Base-by-base conservation (phyloP, 805 yeast species). In the Wickerhamiella kurtzmanii region DNA sequence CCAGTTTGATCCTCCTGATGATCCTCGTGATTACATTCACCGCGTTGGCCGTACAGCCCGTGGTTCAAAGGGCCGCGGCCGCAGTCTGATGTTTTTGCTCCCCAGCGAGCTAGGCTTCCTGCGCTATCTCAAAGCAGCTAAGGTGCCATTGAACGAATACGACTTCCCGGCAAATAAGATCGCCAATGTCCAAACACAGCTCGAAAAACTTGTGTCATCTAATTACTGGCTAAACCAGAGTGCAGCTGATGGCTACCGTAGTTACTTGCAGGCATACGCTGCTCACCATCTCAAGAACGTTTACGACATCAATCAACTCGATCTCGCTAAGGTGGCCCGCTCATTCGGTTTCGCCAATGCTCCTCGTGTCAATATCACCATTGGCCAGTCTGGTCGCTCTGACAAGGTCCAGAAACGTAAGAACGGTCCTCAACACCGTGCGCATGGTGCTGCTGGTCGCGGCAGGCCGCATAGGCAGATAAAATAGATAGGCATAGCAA, bases 1-100 rank as follows among this genome's bases (percentile, higher is more conserved):
- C 54, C 98, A 92, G 71, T 92, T 86, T 61, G 99, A 92, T 65
- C 98, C 98, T 47, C 98, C 98, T 64, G 98, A 92, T 80, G 98
- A 92, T 69, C 98, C 98, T 67, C 80, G 97, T 69, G 97, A 92
- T 68, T 92, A 92, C 65, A 92, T 92, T 56, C 99, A 92, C 70
- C 79, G 99, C 67, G 98, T 92, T 35, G 99, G 99, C 55, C 81
- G 99, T 73, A 92, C 99, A 22, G 99, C 98, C 35, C 81, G 98
- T 72, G 76, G 82, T 11, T 68, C 81, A 19, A 62, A 75, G 43
- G 97, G 95, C 48, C 80, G 80, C 62, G 99, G 99, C 59, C 84
- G 80, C 66, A 85, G 95, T 8, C 71, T 92, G 52, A 88, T 92
- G 97, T 92, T 92, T 65, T 73, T 92, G 63, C 80, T 89, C 6